Evolutionary conservation across 116 monocot species (phyloP).

Genomic region (Dioscorea cayenensis): DNA sequence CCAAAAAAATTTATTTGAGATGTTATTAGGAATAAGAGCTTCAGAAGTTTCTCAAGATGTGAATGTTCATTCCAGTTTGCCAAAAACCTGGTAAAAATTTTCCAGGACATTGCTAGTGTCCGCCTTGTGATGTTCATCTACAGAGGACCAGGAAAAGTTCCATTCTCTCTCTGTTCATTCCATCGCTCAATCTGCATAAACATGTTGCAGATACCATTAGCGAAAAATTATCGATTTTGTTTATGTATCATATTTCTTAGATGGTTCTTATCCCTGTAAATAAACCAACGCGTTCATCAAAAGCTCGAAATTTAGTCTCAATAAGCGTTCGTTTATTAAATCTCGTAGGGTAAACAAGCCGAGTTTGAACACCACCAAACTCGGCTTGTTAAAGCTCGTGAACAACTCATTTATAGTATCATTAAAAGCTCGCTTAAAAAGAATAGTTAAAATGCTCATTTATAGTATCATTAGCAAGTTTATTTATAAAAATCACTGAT

Average conservation of each 20-base stretch:
- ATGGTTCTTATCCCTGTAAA: not conserved
- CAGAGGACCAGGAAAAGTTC: constrained; percentile 78
- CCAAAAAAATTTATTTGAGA: not conserved
- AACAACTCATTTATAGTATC: too few relatives aligned
- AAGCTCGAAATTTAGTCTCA: too few relatives aligned
- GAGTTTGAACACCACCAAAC: too few relatives aligned
- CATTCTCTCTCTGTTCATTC: constrained; percentile 87
- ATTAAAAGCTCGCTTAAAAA: too few relatives aligned
- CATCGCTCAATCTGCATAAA: constrained; percentile 58
- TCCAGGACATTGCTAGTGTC: not conserved
- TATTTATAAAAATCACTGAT: too few relatives aligned
- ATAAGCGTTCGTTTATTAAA: too few relatives aligned
- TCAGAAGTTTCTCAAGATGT: not conserved
- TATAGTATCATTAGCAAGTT: too few relatives aligned
- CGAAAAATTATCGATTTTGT: not conserved
- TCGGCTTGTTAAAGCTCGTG: too few relatives aligned
- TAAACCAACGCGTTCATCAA: too few relatives aligned
- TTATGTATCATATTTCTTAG: not conserved
- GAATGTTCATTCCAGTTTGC: not conserved
- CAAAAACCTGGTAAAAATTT: not conserved
- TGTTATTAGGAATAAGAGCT: not conserved
- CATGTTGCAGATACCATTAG: not conserved
- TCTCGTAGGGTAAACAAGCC: too few relatives aligned
- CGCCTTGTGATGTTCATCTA: constrained; percentile 1
- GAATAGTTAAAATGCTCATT: too few relatives aligned